Evolutionary conservation across 208 protist species (phyloP), one percentile per base, ranked within the genome.

Genomic region (Wallacemonas sp.): DNA sequence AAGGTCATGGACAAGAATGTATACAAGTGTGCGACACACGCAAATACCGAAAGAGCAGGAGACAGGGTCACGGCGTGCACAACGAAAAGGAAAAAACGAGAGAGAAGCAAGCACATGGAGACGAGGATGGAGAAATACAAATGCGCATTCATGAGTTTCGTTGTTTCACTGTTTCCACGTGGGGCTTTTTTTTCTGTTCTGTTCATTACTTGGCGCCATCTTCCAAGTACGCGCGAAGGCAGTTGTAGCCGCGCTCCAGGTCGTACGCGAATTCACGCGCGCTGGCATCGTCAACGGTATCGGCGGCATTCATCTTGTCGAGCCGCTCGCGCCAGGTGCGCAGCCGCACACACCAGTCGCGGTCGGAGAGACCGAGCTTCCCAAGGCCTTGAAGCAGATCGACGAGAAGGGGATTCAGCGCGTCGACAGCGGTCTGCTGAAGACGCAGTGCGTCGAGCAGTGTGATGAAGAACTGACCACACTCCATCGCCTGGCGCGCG

Each of bases 381-480:
- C 61, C 30, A 26, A 95, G 58, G 17, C 82, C 77, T 21, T 80
- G 73, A 30, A 98, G 43, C 17, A 98, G 77, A 43, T 98, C 96
- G 16, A 75, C 81, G 16, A 98, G 81, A 5, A 92, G 78, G 4
- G 96, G 95, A 75, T 97, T 89, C 3, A 98, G 43, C 39, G 92
- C 72, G 55, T 98, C 96, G 8, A 96, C 93, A 17, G 95, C 92
- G 1, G 83, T 87, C 71, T 98, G 88, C 46, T 93, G 85, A 38
- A 98, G 75, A 17, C 90, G 87, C 27, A 98, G 70, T 1, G 91
- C 80, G 65, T 98, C 95, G 55, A 98, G 84, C 16, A 96, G 57
- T 9, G 96, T 98, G 70, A 98, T 98, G 63, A 98, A 98, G 72
- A 90, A 78, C 72, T 98, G 90, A 24, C 85, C 90, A 60, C 90